Percentiles rank a stretch among this genome's conserved stretches.
phyloP scores from a whole-genome alignment of 768 basidiomycete genomes.

The Mycena filopes region DNA sequence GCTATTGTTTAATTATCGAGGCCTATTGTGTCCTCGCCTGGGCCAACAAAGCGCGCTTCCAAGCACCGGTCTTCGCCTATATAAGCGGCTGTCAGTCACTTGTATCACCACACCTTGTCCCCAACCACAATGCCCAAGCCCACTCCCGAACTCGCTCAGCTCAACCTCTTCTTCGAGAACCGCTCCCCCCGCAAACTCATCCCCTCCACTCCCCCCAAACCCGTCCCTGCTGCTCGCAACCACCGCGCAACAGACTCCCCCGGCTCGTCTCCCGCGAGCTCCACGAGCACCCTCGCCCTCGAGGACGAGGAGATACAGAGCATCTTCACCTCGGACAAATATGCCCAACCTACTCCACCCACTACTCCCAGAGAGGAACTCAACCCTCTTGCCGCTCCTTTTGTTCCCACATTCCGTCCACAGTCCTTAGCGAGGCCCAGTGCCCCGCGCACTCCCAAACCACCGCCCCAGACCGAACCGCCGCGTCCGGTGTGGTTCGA shows the following conservation, averaged over 20 bases:
- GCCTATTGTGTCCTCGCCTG: slow-evolving; percentile 12
- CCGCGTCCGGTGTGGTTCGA: slow-evolving; percentile 22
- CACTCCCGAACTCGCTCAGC: slow-evolving; percentile 23
- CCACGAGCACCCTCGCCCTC: slow-evolving; percentile 28
- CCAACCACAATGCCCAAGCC: slow-evolving; percentile 21
- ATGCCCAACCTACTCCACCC: background rate
- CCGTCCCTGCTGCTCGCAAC: background rate
- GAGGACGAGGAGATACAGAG: slow-evolving; percentile 31
- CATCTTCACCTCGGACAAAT: slow-evolving; percentile 21
- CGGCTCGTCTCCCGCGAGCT: slow-evolving; percentile 29
- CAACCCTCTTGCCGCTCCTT: slow-evolving; percentile 29
- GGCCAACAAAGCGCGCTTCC: slow-evolving; percentile 9
- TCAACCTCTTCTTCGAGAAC: slow-evolving; percentile 31
- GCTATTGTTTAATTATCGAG: too few species aligned
- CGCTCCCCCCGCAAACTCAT: slow-evolving; percentile 15
- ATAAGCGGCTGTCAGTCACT: slow-evolving; percentile 10
- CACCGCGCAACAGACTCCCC: slow-evolving; percentile 9
- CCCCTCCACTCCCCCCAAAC: background rate
- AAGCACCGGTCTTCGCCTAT: slow-evolving; percentile 18
- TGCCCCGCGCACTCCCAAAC: slow-evolving; percentile 8
- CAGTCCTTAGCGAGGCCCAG: background rate
- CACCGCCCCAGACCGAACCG: slow-evolving; percentile 7
- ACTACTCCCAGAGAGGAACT: slow-evolving; percentile 22
- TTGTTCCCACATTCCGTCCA: slow-evolving; percentile 21
- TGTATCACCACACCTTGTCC: slow-evolving; percentile 10